phyloP scores from a whole-genome alignment of 352 stramenopile species.

The Pythium apleroticum region DNA sequence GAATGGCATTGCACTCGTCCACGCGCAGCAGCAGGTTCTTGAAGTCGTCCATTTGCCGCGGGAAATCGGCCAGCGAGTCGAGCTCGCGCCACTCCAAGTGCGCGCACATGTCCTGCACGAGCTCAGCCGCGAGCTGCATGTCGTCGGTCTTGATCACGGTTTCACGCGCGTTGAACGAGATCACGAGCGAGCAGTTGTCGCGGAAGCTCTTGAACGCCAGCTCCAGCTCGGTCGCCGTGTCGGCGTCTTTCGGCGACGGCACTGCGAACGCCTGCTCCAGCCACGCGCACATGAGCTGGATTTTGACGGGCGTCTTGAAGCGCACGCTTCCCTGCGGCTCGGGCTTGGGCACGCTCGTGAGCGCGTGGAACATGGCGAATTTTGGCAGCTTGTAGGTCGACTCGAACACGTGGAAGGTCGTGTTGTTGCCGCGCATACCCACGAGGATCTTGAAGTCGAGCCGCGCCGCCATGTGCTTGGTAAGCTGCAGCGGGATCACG shows the following conservation, averaged over 20 bases:
- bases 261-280: slow-evolving; percentile 66
- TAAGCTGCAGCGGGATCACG: slow-evolving; percentile 56
- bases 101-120: slow-evolving; percentile 87
- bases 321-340: slow-evolving; percentile 54
- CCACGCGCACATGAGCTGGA: slow-evolving; percentile 74
- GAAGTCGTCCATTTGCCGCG: slow-evolving; percentile 86
- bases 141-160: slow-evolving; percentile 75
- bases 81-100: slow-evolving; percentile 87
- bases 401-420: slow-evolving; percentile 89
- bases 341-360: slow-evolving; percentile 32
- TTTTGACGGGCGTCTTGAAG: slow-evolving; percentile 71
- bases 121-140: slow-evolving; percentile 84
- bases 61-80: slow-evolving; percentile 85
- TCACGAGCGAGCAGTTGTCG: slow-evolving; percentile 47
- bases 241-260: slow-evolving; percentile 37
- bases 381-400: slow-evolving; percentile 71
- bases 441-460: slow-evolving; percentile 80
- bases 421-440: slow-evolving; percentile 72
- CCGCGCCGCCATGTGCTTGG: slow-evolving; percentile 62
- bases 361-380: slow-evolving; percentile 81
- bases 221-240: slow-evolving; percentile 34
- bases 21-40: slow-evolving; percentile 72
- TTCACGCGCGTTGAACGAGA: slow-evolving; percentile 53
- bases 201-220: slow-evolving; percentile 63
- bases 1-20: slow-evolving; percentile 86